Percentiles rank a stretch among this genome's conserved stretches.
phyloP scores from a whole-genome alignment of 768 basidiomycete genomes.

The Clitopilus passeckerianus region DNA sequence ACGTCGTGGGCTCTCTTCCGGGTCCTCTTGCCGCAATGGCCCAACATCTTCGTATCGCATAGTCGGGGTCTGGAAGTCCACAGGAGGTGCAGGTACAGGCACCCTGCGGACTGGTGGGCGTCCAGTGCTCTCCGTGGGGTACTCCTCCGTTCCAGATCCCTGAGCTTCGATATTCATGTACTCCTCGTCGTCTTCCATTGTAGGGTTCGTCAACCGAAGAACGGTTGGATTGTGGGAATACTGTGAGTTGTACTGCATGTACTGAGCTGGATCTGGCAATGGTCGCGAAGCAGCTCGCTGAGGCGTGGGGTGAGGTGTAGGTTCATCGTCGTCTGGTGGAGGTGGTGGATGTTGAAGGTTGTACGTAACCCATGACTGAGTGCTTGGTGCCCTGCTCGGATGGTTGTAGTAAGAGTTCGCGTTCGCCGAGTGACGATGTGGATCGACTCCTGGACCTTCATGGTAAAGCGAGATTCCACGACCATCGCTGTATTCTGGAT shows the following conservation, averaged over 20 bases:
- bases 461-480: neutral
- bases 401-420: neutral
- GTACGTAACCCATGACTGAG: constrained; percentile 32
- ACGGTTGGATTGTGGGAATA: constrained; percentile 7
- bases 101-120: neutral
- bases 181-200: constrained; percentile 24
- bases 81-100: neutral
- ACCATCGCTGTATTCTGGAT: neutral
- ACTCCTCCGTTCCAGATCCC: constrained; percentile 9
- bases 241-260: constrained; percentile 7
- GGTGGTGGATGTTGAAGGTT: constrained; percentile 26
- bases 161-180: constrained; percentile 21
- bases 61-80: neutral
- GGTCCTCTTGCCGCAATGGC: neutral
- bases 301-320: constrained; percentile 12
- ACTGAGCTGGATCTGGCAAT: constrained; percentile 20
- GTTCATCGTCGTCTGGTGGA: constrained; percentile 14
- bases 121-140: constrained; percentile 6
- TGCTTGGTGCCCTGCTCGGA: constrained; percentile 15
- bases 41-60: neutral
- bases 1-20: constrained; percentile 14
- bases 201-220: constrained; percentile 13
- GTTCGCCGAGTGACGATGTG: neutral
- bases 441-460: neutral
- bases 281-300: constrained; percentile 21